Evolutionary conservation across 257 asterid genomes (phyloP).

Genomic region (Nicotiana obtusifolia): DNA sequence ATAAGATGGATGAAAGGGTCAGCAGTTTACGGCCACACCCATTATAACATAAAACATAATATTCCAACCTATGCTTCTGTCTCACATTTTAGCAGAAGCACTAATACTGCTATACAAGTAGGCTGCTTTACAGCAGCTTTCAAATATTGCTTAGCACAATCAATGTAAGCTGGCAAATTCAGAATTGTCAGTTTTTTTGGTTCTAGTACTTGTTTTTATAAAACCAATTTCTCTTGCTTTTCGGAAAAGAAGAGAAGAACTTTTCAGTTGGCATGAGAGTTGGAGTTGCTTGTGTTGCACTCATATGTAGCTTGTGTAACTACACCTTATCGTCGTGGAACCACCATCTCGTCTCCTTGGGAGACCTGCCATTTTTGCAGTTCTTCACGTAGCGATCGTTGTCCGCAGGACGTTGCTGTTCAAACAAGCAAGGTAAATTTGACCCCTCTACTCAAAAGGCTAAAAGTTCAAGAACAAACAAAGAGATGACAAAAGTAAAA

Average conservation of each 20-base stretch:
- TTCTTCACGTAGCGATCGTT: conserved; percentile 96
- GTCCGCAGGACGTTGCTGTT: conserved; percentile 94
- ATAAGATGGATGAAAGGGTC: not conserved
- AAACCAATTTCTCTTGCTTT: conserved; percentile 1
- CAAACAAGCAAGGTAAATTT: conserved; percentile 3
- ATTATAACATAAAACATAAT: not conserved
- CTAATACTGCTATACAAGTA: not conserved
- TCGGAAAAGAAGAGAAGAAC: not conserved
- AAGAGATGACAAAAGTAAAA: not conserved
- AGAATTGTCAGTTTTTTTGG: not conserved
- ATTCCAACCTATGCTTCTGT: not conserved
- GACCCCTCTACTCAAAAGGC: not conserved
- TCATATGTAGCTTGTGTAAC: conserved; percentile 11
- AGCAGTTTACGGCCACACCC: not conserved
- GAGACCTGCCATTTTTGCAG: conserved; percentile 87
- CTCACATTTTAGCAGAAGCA: conserved; percentile 5
- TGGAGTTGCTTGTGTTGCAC: conserved; percentile 21
- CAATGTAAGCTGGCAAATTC: not conserved
- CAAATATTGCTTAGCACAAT: not conserved
- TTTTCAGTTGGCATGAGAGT: not conserved
- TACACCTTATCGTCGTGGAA: conserved; percentile 99
- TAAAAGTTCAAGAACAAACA: not conserved
- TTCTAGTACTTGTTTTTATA: not conserved
- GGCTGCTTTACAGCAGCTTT: not conserved
- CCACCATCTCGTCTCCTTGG: conserved; percentile 99